Base-by-base conservation (phyloP, 164 flowering plant genomes). In the Tinospora cordifolia region DNA sequence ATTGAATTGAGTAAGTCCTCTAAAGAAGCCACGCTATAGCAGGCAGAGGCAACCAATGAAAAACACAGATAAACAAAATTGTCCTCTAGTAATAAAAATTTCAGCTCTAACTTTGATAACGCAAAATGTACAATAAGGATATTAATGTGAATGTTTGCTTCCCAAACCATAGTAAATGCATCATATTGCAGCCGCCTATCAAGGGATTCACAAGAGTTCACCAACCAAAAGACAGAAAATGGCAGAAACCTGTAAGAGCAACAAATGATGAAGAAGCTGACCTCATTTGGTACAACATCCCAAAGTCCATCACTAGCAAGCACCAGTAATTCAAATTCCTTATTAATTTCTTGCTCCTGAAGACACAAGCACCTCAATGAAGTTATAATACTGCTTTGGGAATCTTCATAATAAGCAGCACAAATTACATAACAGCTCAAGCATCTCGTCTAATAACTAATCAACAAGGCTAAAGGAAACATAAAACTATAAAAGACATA, bases 261-360 rank as follows among this genome's bases (percentile, higher is more conserved):
- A 54, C 24, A 54, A 54, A 54, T 17, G 39, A 39, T 17, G 63
- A 19, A 38, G 51, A 47, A 47, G 66, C 68, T 63, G 21, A 76
- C 97, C 89, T 90, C 97, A 82, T 94, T 94, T 15, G 91, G 86
- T 40, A 94, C 96, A 0, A 92, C 97, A 78, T 94, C 99, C 99
- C 99, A 94, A 7, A 94, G 85, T 58, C 98, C 97, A 81, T 92
- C 98, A 72, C 93, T 89, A 3, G 97, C 97, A 67, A 92, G 87
- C 75, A 92, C 93, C 51, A 94, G 84, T 74, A 89, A 70, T 76
- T 93, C 98, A 65, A 87, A 66, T 59, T 88, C 89, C 67, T 87
- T 81, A 64, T 87, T 87, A 39, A 93, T 74, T 75, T 78, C 86
- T 77, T 75, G 81, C 46, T 88, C 96, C 96, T 90, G 84, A 66